A percentile compares a stretch with the other conserved stretches of the same genome.
Evolutionary conservation across 768 basidiomycete species (phyloP).

Genomic region (Boletus reticulatus): DNA sequence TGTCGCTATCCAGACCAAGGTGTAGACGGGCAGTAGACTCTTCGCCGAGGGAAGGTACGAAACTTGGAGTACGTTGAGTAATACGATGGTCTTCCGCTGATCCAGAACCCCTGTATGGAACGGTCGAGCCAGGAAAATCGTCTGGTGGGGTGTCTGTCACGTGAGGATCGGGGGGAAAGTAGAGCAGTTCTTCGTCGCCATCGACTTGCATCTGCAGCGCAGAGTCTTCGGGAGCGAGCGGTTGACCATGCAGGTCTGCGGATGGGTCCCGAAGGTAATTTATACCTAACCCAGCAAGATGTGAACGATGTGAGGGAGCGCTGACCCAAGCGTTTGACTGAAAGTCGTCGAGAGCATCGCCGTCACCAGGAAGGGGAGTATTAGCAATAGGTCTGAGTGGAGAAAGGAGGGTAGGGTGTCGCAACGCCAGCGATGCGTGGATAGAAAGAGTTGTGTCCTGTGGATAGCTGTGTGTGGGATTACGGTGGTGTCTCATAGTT

Average conservation of each 20-base stretch:
- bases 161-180: not conserved
- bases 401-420: constrained; percentile 30
- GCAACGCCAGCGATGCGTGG: constrained; percentile 34
- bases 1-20: constrained; percentile 7
- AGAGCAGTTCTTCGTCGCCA: not conserved
- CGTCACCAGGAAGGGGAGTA: not conserved
- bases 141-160: not conserved
- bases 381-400: constrained; percentile 17
- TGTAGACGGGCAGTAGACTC: not conserved
- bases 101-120: not conserved
- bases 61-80: not conserved
- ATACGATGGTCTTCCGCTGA: not conserved
- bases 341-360: constrained; percentile 20
- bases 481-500: constrained; percentile 28
- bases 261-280: constrained; percentile 4
- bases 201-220: constrained; percentile 6
- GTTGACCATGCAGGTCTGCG: not conserved
- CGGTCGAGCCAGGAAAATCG: not conserved
- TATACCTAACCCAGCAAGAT: constrained; percentile 31
- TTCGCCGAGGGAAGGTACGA: not conserved
- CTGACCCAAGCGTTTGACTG: constrained; percentile 31
- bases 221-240: not conserved
- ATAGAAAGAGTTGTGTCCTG: constrained; percentile 3
- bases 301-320: constrained; percentile 1
- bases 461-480: constrained; percentile 22